These are phyloP conservation scores for Globisporangium carolinianum DNA, from an alignment of 352 stramenopile species.

Conservation along the genomic window DNA sequence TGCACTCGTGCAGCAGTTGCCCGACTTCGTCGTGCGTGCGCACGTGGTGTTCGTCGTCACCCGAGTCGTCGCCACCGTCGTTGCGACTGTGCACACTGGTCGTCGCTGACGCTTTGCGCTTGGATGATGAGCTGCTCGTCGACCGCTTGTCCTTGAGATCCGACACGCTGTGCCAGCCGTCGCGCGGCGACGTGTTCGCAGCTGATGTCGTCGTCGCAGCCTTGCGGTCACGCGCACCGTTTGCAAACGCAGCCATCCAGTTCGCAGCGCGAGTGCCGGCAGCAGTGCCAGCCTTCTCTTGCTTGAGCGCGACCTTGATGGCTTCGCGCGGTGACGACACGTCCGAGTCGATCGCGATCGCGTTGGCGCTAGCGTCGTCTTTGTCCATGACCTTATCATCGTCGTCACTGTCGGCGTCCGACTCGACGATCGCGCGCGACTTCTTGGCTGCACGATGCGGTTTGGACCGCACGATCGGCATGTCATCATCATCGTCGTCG, in stretches of 20 bases:
- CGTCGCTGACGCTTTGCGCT: not conserved
- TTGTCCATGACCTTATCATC: constrained; percentile 1
- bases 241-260: constrained; percentile 58
- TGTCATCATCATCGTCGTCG: constrained; percentile 9
- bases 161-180: constrained; percentile 12
- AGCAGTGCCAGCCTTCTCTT: constrained; percentile 5
- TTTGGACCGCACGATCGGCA: constrained; percentile 22
- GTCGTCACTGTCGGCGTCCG: constrained; percentile 31
- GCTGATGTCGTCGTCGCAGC: not conserved
- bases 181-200: not conserved
- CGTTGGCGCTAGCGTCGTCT: constrained; percentile 7
- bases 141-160: constrained; percentile 10
- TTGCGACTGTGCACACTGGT: constrained; percentile 1
- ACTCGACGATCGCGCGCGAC: constrained; percentile 57
- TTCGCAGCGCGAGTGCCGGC: constrained; percentile 6
- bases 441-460: constrained; percentile 29
- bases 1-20: constrained; percentile 56
- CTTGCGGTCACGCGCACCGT: not conserved
- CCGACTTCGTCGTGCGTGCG: constrained; percentile 68
- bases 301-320: constrained; percentile 27
- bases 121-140: not conserved
- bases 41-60: constrained; percentile 46
- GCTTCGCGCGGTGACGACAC: constrained; percentile 38
- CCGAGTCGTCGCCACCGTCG: constrained; percentile 26
- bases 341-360: constrained; percentile 28